Base-by-base conservation (phyloP, 2,329 filamentous ascomycete species). In the Thelonectria discophora region DNA sequence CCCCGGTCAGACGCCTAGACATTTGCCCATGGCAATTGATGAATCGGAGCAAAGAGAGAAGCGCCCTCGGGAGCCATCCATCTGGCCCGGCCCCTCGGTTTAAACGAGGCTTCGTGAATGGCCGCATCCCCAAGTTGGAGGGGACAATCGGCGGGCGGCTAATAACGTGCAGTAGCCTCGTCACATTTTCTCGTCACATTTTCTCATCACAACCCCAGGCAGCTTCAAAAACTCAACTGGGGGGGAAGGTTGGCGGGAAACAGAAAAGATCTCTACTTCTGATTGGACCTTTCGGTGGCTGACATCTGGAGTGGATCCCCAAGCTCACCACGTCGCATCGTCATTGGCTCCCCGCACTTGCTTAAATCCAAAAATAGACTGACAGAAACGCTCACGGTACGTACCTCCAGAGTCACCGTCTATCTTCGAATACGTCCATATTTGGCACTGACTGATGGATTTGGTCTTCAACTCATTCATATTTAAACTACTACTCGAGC, bases 111-210 rank as follows among this genome's bases (percentile, higher is more conserved):
- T 8, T 11, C 24, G 51, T 55, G 43, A 50, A 34, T 20, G 18
- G 34, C 8, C 34, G 6, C 47, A 24, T n/a, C n/a, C n/a, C n/a
- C n/a, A 17, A 24, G 21, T 13, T 37, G 12, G 34, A 37, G 34
- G 11, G 20, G 32, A 34, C 13, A 24, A 42, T 32, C 21, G 9
- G 54, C 58, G 60, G 69, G 69, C 69, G 69, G 61, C 61, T 71
- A 71, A 30, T 10, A 30, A 65, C 64, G 37, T 62, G 66, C 69
- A 71, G 65, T 71, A 71, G 69, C 48, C 18, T 30, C 47, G 40
- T 47, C 56, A 40, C 49, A 18, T 43, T 43, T 17, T 15, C 39
- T 11, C 37, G 13, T n/a, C n/a, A 39, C 11, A n/a, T n/a, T n/a
- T n/a, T n/a, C n/a, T n/a, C n/a, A n/a, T n/a, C n/a, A n/a, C n/a